These are phyloP conservation scores for Pterocarpus macrocarpus DNA, from an alignment of 306 rosid genomes.

Conservation along the genomic window DNA sequence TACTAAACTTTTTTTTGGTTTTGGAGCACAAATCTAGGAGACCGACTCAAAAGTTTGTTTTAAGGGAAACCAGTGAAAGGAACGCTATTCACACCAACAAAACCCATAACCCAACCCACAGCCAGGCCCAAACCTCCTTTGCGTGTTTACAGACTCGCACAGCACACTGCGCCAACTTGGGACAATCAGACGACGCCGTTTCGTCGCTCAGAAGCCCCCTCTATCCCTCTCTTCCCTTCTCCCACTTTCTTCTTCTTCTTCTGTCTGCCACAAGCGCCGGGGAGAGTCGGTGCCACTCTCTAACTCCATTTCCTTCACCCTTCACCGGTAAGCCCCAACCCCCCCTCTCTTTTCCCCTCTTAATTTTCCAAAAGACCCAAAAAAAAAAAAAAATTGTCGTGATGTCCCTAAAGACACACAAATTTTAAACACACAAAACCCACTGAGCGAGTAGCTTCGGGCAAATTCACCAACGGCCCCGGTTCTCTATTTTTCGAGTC, in stretches of 20 bases:
- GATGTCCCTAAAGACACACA: background rate
- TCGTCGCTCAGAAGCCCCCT: background rate
- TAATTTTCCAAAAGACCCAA: background rate
- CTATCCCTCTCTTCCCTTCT: background rate
- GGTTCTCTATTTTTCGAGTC: background rate
- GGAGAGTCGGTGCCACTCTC: conserved; percentile 10
- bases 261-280: conserved; percentile 12
- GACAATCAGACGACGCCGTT: background rate
- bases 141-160: background rate
- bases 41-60: no score
- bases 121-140: background rate
- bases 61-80: no score
- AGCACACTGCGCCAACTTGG: background rate
- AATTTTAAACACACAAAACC: background rate
- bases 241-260: background rate
- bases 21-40: no score
- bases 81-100: no score
- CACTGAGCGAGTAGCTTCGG: conserved; percentile 22
- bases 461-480: conserved; percentile 3
- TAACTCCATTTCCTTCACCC: background rate
- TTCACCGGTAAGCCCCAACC: conserved; percentile 27
- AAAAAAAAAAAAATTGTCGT: background rate
- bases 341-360: background rate
- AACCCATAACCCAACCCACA: background rate
- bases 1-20: no score